Conservation (phyloP, 495 filamentous ascomycete genomes). For the Cenococcum geophilum region DNA sequence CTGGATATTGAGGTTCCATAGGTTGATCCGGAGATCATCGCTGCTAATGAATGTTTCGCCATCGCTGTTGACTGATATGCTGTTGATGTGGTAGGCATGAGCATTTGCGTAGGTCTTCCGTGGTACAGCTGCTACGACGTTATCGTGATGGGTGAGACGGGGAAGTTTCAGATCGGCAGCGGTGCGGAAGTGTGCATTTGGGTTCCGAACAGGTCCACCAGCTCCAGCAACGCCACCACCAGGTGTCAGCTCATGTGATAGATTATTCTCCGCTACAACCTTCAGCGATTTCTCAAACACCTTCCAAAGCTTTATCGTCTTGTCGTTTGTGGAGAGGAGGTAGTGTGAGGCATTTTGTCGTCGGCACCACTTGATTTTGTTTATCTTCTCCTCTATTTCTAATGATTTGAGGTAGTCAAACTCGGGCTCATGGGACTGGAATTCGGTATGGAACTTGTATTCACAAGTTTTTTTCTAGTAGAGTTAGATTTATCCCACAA, state of each 20-base stretch:
- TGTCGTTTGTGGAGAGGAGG: slow-evolving; percentile 96
- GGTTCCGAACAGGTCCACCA: slow-evolving; percentile 62
- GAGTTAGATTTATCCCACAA: background rate
- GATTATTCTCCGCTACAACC: slow-evolving; percentile 97
- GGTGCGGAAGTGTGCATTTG: slow-evolving; percentile 68
- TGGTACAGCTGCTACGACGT: slow-evolving; percentile 93
- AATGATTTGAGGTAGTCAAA: slow-evolving; percentile 99
- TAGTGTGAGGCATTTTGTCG: slow-evolving; percentile 98
- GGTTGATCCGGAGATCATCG: slow-evolving; percentile 93
- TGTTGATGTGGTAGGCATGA: slow-evolving; percentile 99
- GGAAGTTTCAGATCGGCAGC: slow-evolving; percentile 84
- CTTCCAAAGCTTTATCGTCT: slow-evolving; percentile 99
- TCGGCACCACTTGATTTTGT: slow-evolving; percentile 99
- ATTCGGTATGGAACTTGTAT: slow-evolving; percentile 99
- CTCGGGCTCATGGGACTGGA: slow-evolving; percentile 98
- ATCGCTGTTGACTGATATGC: slow-evolving; percentile 98
- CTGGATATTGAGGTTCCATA: slow-evolving; percentile 99
- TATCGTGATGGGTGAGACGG: slow-evolving; percentile 94
- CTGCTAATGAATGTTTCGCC: slow-evolving; percentile 99
- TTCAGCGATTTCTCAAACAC: slow-evolving; percentile 99
- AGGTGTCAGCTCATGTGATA: slow-evolving; percentile 89
- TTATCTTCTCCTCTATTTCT: slow-evolving; percentile 99
- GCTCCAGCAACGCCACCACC: slow-evolving; percentile 62
- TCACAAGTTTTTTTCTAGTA: slow-evolving; percentile 98
- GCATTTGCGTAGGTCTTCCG: slow-evolving; percentile 95